These are phyloP conservation scores for Herpetomonas samuelpessoai DNA, from an alignment of 208 protist genomes.

Conservation along the genomic window DNA sequence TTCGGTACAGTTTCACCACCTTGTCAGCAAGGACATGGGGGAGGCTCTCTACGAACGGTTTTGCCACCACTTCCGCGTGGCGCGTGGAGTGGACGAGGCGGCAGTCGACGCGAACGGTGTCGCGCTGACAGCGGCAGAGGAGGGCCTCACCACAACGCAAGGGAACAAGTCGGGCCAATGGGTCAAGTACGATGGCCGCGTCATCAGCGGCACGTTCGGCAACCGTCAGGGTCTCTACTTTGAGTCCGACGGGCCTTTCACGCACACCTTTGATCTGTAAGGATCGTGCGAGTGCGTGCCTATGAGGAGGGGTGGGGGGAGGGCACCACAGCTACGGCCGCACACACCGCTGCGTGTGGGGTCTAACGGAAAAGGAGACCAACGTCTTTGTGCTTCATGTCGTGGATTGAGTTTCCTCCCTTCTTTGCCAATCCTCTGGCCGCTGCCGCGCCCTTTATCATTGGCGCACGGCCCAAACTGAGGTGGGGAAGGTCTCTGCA, in stretches of 20 bases:
- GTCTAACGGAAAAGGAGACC: too few species aligned
- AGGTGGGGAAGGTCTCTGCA: too few species aligned
- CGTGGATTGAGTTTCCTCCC: too few species aligned
- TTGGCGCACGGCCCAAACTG: too few species aligned
- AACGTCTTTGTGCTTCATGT: too few species aligned
- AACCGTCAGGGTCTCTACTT: conserved; percentile 76
- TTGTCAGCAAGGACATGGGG: conserved; percentile 59
- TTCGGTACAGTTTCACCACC: conserved; percentile 75
- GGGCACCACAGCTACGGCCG: too few species aligned
- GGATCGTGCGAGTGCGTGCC: too few species aligned
- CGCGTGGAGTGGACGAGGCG: conserved; percentile 41
- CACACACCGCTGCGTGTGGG: too few species aligned
- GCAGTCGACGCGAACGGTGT: conserved; percentile 4
- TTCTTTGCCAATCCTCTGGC: too few species aligned
- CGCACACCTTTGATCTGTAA: conserved; percentile 80
- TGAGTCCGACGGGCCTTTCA: conserved; percentile 80
- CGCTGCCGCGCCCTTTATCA: too few species aligned
- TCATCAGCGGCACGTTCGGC: conserved; percentile 80
- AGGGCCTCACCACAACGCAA: neutral
- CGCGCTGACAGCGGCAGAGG: neutral
- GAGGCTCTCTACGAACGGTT: conserved; percentile 56
- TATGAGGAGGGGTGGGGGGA: too few species aligned
- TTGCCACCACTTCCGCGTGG: conserved; percentile 48
- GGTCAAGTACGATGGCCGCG: conserved; percentile 41
- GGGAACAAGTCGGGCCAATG: conserved; percentile 13